Percentiles rank a stretch among this genome's conserved stretches.
These are phyloP conservation scores for Aspergillus pseudoglaucus DNA, from an alignment of 2,329 filamentous ascomycete genomes.

Conservation along the genomic window DNA sequence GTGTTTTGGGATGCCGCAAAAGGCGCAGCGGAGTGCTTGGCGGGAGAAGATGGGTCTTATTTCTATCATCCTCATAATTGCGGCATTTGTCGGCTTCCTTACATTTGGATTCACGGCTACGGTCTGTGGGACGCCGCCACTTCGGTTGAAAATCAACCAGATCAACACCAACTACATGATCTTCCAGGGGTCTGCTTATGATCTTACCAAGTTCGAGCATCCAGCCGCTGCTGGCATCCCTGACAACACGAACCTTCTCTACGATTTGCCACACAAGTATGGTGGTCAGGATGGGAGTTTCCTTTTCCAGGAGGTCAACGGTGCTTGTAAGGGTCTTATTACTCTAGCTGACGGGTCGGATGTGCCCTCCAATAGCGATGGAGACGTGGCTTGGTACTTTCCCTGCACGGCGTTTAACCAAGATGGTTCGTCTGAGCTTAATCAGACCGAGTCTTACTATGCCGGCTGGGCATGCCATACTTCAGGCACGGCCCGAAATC, in stretches of 20 bases:
- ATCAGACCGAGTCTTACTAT: conserved; percentile 68
- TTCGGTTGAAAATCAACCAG: conserved; percentile 73
- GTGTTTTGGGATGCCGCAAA: conserved; percentile 78
- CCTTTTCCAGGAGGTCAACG: conserved; percentile 97
- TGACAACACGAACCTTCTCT: conserved; percentile 70
- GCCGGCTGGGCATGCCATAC: conserved; percentile 88
- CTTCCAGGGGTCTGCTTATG: conserved; percentile 86
- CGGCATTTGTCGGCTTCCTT: conserved; percentile 83
- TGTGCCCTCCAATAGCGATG: conserved; percentile 67
- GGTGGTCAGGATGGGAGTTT: conserved; percentile 93
- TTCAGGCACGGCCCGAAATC: conserved; percentile 56
- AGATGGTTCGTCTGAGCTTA: conserved; percentile 75
- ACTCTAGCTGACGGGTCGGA: conserved; percentile 64
- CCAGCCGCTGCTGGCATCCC: conserved; percentile 75
- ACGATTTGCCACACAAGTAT: conserved; percentile 72
- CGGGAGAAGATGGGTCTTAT: conserved; percentile 96
- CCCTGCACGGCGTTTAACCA: conserved; percentile 89
- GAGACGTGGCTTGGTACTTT: conserved; percentile 91
- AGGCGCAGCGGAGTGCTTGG: conserved; percentile 87
- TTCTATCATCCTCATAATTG: conserved; percentile 85
- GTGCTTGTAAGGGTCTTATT: conserved; percentile 88
- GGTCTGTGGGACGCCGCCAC: conserved; percentile 69
- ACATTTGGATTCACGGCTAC: conserved; percentile 92
- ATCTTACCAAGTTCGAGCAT: conserved; percentile 70
- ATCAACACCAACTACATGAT: conserved; percentile 85